Evolutionary conservation across 371 early-diverging fungal genomes (phyloP), one percentile per base, ranked within the genome.

Genomic region (Circinella minor): DNA sequence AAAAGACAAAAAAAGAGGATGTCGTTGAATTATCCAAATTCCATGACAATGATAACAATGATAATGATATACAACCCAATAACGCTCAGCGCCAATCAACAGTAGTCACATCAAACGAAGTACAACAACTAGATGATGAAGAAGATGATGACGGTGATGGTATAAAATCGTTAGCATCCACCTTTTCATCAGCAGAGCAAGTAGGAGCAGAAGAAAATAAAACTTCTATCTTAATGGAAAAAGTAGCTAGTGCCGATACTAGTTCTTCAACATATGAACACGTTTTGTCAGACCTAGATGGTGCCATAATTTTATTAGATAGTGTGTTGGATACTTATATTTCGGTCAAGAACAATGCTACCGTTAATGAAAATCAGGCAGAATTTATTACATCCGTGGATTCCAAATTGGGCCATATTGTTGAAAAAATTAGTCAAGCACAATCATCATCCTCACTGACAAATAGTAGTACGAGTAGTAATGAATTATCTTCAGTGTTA

Each of bases 241-340:
- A 57, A 34, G 1, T 57, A 7, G 20, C 10, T 1, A 57, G 57
- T 34, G 46, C 63, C 17, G 46, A 27, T 36, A 39, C 63, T 0
- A 46, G 47, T 11, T 55, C 17, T 9, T 55, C 51, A 13, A 15
- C 67, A 11, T 39, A 36, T 47, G 57, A 69, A 11, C 63, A 65
- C 61, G 69, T 76, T 6, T 49, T 81, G 14, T 66, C 74, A 2
- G 80, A 81, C 64, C 55, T 81, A 11, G 78, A 79, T 46, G 79
- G 78, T 3, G 76, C 74, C 5, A 57, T 67, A 15, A 77, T 78
- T 8, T 60, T 81, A 38, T 48, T 81, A 17, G 78, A 79, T 7
- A 75, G 74, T 36, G 81, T 83, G 0, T 36, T 82, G 18, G 75
- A 77, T 36, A 20, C 54, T 4, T 65, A 65, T n/a, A 18, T 34